phyloP scores from a whole-genome alignment of 108 stramenopile genomes.

The Bacterosira constricta region DNA sequence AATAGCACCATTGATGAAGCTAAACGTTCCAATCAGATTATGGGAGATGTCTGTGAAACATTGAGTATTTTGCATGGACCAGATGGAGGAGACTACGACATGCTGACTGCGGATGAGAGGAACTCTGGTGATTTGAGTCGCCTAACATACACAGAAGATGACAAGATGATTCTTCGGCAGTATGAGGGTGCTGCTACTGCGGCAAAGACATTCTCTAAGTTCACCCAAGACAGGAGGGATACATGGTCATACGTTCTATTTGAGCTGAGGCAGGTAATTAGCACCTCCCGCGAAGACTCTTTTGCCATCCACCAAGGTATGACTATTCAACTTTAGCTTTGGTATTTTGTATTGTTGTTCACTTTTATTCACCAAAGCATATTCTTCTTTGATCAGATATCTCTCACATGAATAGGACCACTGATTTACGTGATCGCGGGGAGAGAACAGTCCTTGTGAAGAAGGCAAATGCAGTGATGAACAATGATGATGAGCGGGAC shows the following conservation, averaged over 20 bases:
- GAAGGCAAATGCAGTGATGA: not conserved
- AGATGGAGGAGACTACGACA: not conserved
- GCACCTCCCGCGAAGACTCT: not conserved
- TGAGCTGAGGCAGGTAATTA: not conserved
- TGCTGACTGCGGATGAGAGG: conserved; percentile 2
- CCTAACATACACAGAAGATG: conserved; percentile 9
- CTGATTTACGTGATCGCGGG: not conserved
- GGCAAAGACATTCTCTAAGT: conserved; percentile 1
- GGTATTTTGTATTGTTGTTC: too few species aligned
- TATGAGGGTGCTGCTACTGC: not conserved
- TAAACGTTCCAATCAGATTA: not conserved
- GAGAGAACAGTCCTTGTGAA: conserved; percentile 1
- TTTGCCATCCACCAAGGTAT: too few species aligned
- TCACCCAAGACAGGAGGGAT: conserved; percentile 1
- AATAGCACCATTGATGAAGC: not conserved
- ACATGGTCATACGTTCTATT: not conserved
- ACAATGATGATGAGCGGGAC: not conserved
- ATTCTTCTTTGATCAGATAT: too few species aligned
- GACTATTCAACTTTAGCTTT: too few species aligned
- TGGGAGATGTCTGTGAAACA: not conserved
- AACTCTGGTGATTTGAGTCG: not conserved
- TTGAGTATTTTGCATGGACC: not conserved
- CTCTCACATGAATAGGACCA: not conserved
- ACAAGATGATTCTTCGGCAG: conserved; percentile 19
- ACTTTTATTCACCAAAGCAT: too few species aligned